Evolutionary conservation across 257 asterid species (phyloP).

Genomic region (Plantago major): DNA sequence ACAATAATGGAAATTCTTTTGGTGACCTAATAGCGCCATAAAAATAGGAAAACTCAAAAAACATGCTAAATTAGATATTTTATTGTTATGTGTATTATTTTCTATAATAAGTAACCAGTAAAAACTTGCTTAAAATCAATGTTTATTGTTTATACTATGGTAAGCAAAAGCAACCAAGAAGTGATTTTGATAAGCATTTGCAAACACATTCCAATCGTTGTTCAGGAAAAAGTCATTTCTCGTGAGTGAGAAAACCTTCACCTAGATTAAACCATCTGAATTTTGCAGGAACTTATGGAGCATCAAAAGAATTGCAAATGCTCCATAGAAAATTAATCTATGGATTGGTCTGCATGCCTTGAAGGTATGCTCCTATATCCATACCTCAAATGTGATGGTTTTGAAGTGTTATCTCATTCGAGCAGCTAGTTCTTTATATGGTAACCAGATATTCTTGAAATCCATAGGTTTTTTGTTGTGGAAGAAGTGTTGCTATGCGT

Average conservation of each 20-base stretch:
- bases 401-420: not conserved
- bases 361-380: conserved; percentile 23
- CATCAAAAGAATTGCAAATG: conserved; percentile 85
- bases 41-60: too few species aligned
- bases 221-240: too few species aligned
- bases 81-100: too few species aligned
- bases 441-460: conserved; percentile 20
- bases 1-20: too few species aligned
- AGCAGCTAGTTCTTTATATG: not conserved
- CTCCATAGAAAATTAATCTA: conserved; percentile 39
- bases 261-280: conserved; percentile 9
- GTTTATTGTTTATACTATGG: too few species aligned
- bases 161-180: too few species aligned
- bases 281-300: conserved; percentile 73
- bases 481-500: conserved; percentile 26
- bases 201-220: too few species aligned
- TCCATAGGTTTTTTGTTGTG: conserved; percentile 21
- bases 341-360: conserved; percentile 14
- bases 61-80: too few species aligned
- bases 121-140: too few species aligned
- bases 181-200: too few species aligned
- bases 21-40: too few species aligned
- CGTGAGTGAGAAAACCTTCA: not conserved
- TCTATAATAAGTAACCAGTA: too few species aligned
- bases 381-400: not conserved